Conservation (phyloP, 106 monocot genomes). For the Allium sativum region DNA sequence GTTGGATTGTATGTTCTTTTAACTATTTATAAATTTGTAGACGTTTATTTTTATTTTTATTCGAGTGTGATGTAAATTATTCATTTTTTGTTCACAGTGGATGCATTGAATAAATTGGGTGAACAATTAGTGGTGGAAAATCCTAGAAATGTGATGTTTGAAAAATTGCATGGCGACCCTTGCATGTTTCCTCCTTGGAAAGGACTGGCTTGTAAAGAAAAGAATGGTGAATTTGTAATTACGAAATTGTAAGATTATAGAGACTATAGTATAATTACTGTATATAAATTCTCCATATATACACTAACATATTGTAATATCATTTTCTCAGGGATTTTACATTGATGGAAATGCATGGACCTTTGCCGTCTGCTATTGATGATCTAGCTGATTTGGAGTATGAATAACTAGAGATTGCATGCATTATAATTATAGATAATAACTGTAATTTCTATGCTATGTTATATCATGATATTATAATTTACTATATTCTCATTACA, state of each 20-base stretch:
- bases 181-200: conserved; percentile 29
- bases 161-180: conserved; percentile 31
- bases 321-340: conserved; percentile 30
- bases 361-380: conserved; percentile 21
- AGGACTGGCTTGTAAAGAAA: conserved; percentile 19
- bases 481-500: background rate
- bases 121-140: conserved; percentile 18
- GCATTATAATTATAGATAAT: too few relatives aligned
- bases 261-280: too few relatives aligned
- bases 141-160: conserved; percentile 15
- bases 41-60: too few relatives aligned
- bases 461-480: background rate
- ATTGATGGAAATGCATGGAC: conserved; percentile 26
- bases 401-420: conserved; percentile 3
- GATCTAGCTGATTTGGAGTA: conserved; percentile 31
- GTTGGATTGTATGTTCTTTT: conserved; percentile 17
- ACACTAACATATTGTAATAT: background rate
- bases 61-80: too few relatives aligned
- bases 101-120: conserved; percentile 17
- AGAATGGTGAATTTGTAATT: conserved; percentile 16
- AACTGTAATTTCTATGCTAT: too few relatives aligned
- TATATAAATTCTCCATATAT: too few relatives aligned
- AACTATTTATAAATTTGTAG: background rate
- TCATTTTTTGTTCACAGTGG: conserved; percentile 10
- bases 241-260: conserved; percentile 25